Percentiles rank a stretch among this genome's conserved stretches.
phyloP scores from a whole-genome alignment of 1,139 yeast species.

The Saccharomycopsis hybrid region DNA sequence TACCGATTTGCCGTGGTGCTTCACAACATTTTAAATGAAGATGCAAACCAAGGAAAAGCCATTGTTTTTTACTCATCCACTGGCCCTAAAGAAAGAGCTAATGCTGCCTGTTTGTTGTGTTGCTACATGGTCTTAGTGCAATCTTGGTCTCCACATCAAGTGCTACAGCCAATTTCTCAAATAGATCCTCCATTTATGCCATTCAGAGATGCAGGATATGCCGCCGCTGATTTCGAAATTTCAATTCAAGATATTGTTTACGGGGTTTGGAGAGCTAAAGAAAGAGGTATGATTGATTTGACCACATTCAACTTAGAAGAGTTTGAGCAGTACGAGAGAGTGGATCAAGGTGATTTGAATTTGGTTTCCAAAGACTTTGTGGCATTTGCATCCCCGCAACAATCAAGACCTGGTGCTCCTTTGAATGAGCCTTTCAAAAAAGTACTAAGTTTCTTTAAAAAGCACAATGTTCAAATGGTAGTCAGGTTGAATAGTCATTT shows the following conservation, averaged over 20 bases:
- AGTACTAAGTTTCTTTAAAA: conserved; percentile 69
- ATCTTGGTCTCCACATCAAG: conserved; percentile 98
- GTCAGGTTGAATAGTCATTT: conserved; percentile 88
- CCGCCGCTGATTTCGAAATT: conserved; percentile 88
- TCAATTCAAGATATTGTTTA: conserved; percentile 92
- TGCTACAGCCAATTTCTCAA: conserved; percentile 88
- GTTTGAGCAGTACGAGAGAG: conserved; percentile 89
- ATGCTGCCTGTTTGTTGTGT: conserved; percentile 89
- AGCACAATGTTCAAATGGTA: conserved; percentile 75
- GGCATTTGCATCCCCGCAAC: conserved; percentile 97
- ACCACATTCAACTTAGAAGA: conserved; percentile 88
- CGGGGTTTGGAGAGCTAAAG: conserved; percentile 98
- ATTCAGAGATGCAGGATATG: conserved; percentile 95
- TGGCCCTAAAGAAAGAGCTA: conserved; percentile 75
- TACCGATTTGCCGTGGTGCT: conserved; percentile 92
- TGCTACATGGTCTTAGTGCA: conserved; percentile 94
- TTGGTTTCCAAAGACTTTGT: conserved; percentile 87
- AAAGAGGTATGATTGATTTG: conserved; percentile 79
- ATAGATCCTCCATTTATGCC: conserved; percentile 91
- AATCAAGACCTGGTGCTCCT: conserved; percentile 43
- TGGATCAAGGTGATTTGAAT: conserved; percentile 95
- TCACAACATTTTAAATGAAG: conserved; percentile 85
- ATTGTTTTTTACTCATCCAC: conserved; percentile 85
- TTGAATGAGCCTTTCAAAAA: conserved; percentile 70
- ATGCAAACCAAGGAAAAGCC: conserved; percentile 80